A percentile compares a stretch with the other conserved stretches of the same genome.
Conservation (phyloP, 495 filamentous ascomycete species). For the Amphirosellinia nigrospora region DNA sequence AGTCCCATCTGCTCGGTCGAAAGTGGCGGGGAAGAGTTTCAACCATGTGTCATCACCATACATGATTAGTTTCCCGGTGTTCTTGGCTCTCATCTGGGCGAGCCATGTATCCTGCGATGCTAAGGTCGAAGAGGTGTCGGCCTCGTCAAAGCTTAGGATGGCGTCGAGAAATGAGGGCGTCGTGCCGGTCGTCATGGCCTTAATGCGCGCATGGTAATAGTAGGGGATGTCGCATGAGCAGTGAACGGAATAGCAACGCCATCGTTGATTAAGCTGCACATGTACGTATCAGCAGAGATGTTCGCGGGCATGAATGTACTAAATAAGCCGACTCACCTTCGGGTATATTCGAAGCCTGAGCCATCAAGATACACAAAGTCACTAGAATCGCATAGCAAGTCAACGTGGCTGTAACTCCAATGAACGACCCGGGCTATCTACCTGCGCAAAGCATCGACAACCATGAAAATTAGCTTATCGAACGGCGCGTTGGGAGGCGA, state of each 20-base stretch:
- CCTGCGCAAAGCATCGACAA: slow-evolving; percentile 93
- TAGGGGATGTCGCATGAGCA: slow-evolving; percentile 93
- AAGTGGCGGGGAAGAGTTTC: slow-evolving; percentile 90
- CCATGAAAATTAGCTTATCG: slow-evolving; percentile 94
- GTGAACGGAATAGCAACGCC: slow-evolving; percentile 92
- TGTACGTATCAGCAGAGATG: slow-evolving; percentile 31
- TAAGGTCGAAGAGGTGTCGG: slow-evolving; percentile 85
- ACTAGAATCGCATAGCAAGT: slow-evolving; percentile 52
- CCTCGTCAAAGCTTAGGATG: slow-evolving; percentile 95
- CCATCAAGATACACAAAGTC: slow-evolving; percentile 89
- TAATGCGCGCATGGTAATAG: slow-evolving; percentile 97
- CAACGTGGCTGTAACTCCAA: slow-evolving; percentile 18
- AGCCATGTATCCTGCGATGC: slow-evolving; percentile 93
- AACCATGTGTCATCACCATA: slow-evolving; percentile 99
- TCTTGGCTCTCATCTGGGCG: slow-evolving; percentile 81
- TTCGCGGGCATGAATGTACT: background rate
- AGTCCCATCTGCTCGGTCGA: slow-evolving; percentile 86
- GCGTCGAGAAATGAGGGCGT: slow-evolving; percentile 97
- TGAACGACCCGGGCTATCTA: slow-evolving; percentile 44
- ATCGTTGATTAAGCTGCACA: slow-evolving; percentile 74
- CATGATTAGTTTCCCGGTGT: slow-evolving; percentile 79
- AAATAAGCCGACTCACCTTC: slow-evolving; percentile 65
- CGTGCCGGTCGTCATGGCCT: slow-evolving; percentile 95
- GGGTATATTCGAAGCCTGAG: slow-evolving; percentile 88
- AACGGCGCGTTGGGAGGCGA: slow-evolving; percentile 69